Base-by-base conservation (phyloP, 495 filamentous ascomycete genomes). In the Lindgomyces ingoldianus region DNA sequence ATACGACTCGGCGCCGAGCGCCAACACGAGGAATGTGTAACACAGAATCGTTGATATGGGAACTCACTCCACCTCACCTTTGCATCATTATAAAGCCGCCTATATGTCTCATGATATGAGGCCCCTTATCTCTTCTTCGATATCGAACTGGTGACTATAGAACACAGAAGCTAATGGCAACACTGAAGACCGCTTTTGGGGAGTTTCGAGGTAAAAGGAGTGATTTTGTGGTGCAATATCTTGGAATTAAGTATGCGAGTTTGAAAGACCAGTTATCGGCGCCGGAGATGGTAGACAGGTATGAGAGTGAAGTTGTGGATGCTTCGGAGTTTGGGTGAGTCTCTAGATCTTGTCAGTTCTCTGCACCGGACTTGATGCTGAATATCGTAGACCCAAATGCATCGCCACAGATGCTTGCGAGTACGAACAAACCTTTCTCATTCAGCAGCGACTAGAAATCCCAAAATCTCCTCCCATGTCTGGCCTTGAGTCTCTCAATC, bases 171-270 rank as follows among this genome's bases (percentile, higher is more conserved):
- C 30, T 39, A 22, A 47, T 21, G 27, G 14, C 26, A 11, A 53
- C 46, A 10, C n/a, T 64, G 29, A 65, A 58, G 47, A 65, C 62
- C 1, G 3, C 12, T 3, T 49, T 58, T 29, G 62, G 62, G 4
- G 55, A 29, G 33, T 65, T 67, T 42, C 60, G 47, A 25, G 64
- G 64, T 1, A 56, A 50, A 30, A 62, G 55, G 16, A 52, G 27
- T 6, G 57, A 55, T 42, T 41, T 56, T 3, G 69, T 71, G 2
- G 50, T 29, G n/a, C 71, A 73, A 47, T 70, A 61, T 53, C 59
- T 64, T n/a, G 71, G 71, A 4, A 18, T 73, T 22, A 65, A 70
- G 59, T 73, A 71, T 63, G 71, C 71, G 8, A 61, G 49, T 12
- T 49, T 73, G 33, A 62, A 56, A 22, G 66, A 73, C 47, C 69